A percentile compares a stretch with the other conserved stretches of the same genome.
Conservation (phyloP, 2,329 filamentous ascomycete genomes). For the Lachnellula subtilissima region DNA sequence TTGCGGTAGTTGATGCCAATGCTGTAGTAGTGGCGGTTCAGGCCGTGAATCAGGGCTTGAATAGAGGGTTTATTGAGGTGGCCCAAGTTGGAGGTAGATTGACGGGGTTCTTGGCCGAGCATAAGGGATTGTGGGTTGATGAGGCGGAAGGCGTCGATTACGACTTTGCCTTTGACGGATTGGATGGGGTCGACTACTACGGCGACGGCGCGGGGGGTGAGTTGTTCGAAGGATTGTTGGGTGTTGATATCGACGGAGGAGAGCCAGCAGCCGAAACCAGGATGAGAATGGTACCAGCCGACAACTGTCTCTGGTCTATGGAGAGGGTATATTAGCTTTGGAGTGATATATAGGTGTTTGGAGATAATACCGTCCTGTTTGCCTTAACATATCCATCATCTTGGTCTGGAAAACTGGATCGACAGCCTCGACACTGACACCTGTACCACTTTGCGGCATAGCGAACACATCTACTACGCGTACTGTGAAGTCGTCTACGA, state of each 20-base stretch:
- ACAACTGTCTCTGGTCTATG: conserved; percentile 89
- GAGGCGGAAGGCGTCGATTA: conserved; percentile 97
- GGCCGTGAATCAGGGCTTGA: conserved; percentile 93
- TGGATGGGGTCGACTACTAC: conserved; percentile 98
- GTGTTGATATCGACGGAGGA: conserved; percentile 99
- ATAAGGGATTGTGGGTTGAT: conserved; percentile 98
- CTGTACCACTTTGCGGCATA: conserved; percentile 98
- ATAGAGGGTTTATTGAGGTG: conserved; percentile 99
- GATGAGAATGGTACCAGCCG: conserved; percentile 99
- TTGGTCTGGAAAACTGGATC: conserved; percentile 99
- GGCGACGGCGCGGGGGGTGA: conserved; percentile 92
- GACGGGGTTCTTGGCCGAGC: conserved; percentile 94
- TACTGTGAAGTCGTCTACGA: conserved; percentile 98
- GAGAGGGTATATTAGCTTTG: conserved; percentile 8
- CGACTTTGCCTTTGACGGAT: conserved; percentile 98
- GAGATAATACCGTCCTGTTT: conserved; percentile 75
- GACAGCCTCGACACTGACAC: conserved; percentile 96
- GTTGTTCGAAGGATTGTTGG: conserved; percentile 98
- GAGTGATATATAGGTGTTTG: neutral
- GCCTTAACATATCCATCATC: conserved; percentile 99
- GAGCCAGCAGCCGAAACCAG: conserved; percentile 98
- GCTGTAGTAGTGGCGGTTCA: conserved; percentile 98
- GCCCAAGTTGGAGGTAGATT: conserved; percentile 95
- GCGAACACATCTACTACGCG: conserved; percentile 98
- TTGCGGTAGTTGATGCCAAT: conserved; percentile 98